Evolutionary conservation across 2,329 filamentous ascomycete species (phyloP), one percentile per base, ranked within the genome.

Genomic region (Neofusicoccum cordaticola): DNA sequence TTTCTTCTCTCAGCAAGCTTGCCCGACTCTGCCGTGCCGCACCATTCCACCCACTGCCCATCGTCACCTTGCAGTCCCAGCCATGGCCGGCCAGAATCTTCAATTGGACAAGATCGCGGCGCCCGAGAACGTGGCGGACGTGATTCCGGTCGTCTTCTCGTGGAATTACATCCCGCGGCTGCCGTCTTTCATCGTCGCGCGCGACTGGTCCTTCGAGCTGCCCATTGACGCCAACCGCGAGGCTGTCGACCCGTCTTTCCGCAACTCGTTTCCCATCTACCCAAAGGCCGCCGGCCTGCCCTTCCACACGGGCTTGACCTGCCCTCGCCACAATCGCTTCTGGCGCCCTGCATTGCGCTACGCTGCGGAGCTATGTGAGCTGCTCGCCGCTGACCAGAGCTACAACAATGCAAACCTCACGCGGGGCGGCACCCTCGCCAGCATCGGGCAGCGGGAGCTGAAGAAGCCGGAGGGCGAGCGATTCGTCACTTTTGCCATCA

Each of bases 401-500:
- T 57, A 57, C 37, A 57, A 57, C 35, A 57, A 57, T 9, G 39
- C 52, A 2, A 57, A 57, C 37, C 52, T 57, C 8, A 57, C 52
- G 5, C 52, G 52, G 1, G 52, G 52, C 17, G 52, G 52, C 22
- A 57, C 52, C 37, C 37, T 57, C 6, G 52, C 52, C 3, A 57
- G 52, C 37, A 57, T 57, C 22, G 52, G 52, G 11, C 37, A 57
- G 52, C 52, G 52, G 11, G 52, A 57, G 39, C 37, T 57, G 12
- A 27, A 42, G 37, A 57, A 57, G 19, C 52, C 52, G 7, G 52
- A 57, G 37, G 52, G 52, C 37, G 52, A 57, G 37, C 52, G 52
- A 19, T 57, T 57, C 37, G 52, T 57, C 52, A 57, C 52, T 4
- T 57, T 57, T n/a, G 52, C 52, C 13, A 57, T 57, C 37, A 57